Percentiles rank a stretch among this genome's conserved stretches.
These are phyloP conservation scores for Aspergillus aculeatinus DNA, from an alignment of 2,329 filamentous ascomycete genomes.

Conservation along the genomic window DNA sequence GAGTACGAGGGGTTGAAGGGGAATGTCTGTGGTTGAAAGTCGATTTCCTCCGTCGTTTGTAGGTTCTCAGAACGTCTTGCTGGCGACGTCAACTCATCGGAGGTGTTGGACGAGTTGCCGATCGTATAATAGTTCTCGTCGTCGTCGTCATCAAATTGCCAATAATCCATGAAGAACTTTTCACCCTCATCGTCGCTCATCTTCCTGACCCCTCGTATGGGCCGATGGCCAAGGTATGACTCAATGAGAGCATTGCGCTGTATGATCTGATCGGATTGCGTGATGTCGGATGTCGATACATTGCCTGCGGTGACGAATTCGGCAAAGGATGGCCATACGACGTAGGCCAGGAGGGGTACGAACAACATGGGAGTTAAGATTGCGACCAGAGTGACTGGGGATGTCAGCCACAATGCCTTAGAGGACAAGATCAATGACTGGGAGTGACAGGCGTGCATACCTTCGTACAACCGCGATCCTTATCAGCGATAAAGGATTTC, in stretches of 20 bases:
- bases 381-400: not conserved
- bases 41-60: conserved; percentile 2
- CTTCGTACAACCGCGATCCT: no score
- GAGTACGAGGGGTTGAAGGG: conserved; percentile 13
- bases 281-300: not conserved
- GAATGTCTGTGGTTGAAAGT: conserved; percentile 16
- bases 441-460: no score
- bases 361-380: conserved; percentile 4
- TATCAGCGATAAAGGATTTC: no score
- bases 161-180: conserved; percentile 50
- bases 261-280: conserved; percentile 10
- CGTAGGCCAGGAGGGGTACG: not conserved
- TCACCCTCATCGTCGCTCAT: conserved; percentile 49
- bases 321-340: conserved; percentile 9
- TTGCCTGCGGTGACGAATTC: conserved; percentile 7
- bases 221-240: conserved; percentile 27
- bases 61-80: not conserved
- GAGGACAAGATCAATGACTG: no score
- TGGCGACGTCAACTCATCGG: not conserved
- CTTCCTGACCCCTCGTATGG: conserved; percentile 31
- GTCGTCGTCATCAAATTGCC: conserved; percentile 34
- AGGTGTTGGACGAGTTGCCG: not conserved
- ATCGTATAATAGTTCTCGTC: conserved; percentile 2
- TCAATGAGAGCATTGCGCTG: conserved; percentile 31
- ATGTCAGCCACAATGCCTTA: not conserved